A percentile compares a stretch with the other conserved stretches of the same genome.
Conservation (phyloP, 768 basidiomycete genomes). For the Suillus clintonianus region DNA sequence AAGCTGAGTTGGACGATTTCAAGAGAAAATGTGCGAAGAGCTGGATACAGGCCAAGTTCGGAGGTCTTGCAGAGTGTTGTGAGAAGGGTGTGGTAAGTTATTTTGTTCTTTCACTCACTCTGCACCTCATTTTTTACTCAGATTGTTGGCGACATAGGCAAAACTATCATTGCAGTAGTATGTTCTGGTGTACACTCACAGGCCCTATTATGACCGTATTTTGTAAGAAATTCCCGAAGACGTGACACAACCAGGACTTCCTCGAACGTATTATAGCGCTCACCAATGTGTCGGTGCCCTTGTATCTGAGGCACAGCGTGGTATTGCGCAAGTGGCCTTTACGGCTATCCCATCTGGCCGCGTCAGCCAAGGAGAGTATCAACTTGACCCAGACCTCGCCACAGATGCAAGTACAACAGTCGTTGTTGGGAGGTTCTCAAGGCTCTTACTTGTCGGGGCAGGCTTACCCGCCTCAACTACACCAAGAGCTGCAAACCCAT, state of each 20-base stretch:
- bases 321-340: constrained; percentile 54
- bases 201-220: constrained; percentile 6
- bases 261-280: constrained; percentile 70
- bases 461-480: neutral
- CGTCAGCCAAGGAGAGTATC: constrained; percentile 6
- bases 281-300: constrained; percentile 63
- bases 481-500: constrained; percentile 10
- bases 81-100: constrained; percentile 68
- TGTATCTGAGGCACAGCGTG: constrained; percentile 61
- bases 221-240: constrained; percentile 77
- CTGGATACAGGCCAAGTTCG: constrained; percentile 85
- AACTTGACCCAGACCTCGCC: constrained; percentile 5
- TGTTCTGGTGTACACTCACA: constrained; percentile 7
- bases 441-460: neutral
- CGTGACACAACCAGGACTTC: constrained; percentile 76
- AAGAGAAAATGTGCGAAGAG: constrained; percentile 70
- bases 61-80: constrained; percentile 79
- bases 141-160: constrained; percentile 54
- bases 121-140: constrained; percentile 15
- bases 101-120: neutral
- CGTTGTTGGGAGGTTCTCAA: constrained; percentile 5
- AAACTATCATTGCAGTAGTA: constrained; percentile 49
- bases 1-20: constrained; percentile 78
- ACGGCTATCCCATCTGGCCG: constrained; percentile 38
- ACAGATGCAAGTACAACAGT: constrained; percentile 2